These are phyloP conservation scores for Capsicum rhomboideum DNA, from an alignment of 257 asterid genomes.

Conservation along the genomic window DNA sequence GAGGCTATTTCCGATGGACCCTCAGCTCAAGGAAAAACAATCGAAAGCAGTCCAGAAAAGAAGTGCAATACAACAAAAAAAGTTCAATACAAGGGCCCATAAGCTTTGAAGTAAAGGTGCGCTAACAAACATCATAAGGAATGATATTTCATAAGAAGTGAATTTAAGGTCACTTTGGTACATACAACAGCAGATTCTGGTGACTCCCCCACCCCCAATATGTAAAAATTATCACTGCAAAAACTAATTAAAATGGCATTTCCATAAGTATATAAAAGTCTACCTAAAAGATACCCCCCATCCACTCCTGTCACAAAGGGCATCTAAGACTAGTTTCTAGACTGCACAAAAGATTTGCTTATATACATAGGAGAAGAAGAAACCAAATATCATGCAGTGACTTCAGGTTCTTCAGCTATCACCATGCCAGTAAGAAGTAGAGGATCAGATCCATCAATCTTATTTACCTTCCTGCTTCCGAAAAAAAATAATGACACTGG, in stretches of 20 bases:
- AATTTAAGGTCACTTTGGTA: not conserved
- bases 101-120: not conserved
- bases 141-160: not conserved
- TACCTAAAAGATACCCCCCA: not conserved
- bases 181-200: not conserved
- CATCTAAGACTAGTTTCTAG: not conserved
- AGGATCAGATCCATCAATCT: conserved; percentile 32
- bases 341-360: not conserved
- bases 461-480: conserved; percentile 26
- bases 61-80: too few relatives aligned
- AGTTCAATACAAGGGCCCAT: not conserved
- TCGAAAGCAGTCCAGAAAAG: too few relatives aligned
- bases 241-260: too few relatives aligned
- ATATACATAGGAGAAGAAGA: conserved; percentile 13
- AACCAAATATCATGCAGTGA: conserved; percentile 29
- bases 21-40: too few relatives aligned
- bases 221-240: too few relatives aligned
- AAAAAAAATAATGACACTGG: not conserved
- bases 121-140: not conserved
- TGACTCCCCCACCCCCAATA: too few relatives aligned
- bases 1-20: too few relatives aligned
- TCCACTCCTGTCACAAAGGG: not conserved
- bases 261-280: not conserved
- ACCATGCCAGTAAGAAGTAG: conserved; percentile 24
- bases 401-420: conserved; percentile 37